Percentiles rank a stretch among this genome's conserved stretches.
These are phyloP conservation scores for Aegilops speltoides DNA, from an alignment of 176 grass and related monocot species.

Conservation along the genomic window DNA sequence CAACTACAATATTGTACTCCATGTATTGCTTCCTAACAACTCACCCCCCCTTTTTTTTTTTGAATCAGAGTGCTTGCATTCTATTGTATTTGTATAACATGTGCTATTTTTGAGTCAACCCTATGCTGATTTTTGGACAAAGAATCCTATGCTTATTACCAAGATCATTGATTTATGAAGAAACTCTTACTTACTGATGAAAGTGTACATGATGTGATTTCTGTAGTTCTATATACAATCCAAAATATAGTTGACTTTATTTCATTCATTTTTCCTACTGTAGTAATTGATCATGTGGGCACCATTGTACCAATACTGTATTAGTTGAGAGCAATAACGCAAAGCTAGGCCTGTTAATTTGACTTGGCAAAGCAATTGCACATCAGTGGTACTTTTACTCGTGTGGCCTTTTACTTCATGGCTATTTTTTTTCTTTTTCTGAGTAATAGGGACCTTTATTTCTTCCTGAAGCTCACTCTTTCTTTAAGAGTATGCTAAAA, in stretches of 20 bases:
- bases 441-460: background rate
- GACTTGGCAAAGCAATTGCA: background rate
- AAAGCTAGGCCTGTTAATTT: background rate
- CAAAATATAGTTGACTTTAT: conserved; percentile 7
- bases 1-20: too few species aligned
- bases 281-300: background rate
- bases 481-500: too few species aligned
- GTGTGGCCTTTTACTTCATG: too few species aligned
- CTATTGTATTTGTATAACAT: too few species aligned
- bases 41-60: too few species aligned
- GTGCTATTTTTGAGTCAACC: too few species aligned
- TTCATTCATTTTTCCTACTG: background rate
- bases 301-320: background rate
- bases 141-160: background rate
- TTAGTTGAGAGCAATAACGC: background rate
- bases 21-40: too few species aligned
- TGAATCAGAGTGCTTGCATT: too few species aligned
- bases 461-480: too few species aligned
- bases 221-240: conserved; percentile 14
- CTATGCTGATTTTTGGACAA: too few species aligned
- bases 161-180: conserved; percentile 13
- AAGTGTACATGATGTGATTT: conserved; percentile 46
- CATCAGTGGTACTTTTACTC: background rate
- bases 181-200: background rate
- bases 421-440: background rate